A percentile compares a stretch with the other conserved stretches of the same genome.
phyloP scores from a whole-genome alignment of 2,329 filamentous ascomycete genomes.

The Fusarium subglutinans region DNA sequence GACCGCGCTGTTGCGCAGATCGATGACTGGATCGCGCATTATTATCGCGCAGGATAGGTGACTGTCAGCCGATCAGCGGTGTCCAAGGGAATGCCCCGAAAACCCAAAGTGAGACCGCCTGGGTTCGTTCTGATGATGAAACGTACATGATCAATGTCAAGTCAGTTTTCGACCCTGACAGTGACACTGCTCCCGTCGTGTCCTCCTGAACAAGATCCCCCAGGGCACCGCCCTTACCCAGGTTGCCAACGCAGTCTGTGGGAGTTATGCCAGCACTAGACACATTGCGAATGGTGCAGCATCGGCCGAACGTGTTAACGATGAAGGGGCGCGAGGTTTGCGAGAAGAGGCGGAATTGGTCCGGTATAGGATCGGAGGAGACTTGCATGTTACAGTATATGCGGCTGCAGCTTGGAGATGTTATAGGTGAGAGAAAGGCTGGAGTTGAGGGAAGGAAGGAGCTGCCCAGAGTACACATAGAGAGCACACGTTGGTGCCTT shows the following conservation, averaged over 20 bases:
- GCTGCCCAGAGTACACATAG: not conserved
- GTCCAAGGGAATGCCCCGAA: not conserved
- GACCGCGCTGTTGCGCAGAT: not conserved
- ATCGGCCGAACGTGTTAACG: not conserved
- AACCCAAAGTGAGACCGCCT: not conserved
- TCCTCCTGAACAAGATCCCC: not conserved
- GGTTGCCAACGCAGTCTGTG: not conserved
- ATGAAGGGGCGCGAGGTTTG: not conserved
- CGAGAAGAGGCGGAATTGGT: not conserved
- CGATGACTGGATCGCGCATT: not conserved
- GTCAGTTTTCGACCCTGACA: not conserved
- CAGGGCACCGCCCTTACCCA: not conserved
- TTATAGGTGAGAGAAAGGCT: not conserved
- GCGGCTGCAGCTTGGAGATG: not conserved
- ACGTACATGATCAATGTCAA: not conserved
- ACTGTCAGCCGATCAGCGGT: not conserved
- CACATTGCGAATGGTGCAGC: not conserved
- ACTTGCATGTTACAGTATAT: rapidly evolving
- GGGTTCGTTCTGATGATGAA: not conserved
- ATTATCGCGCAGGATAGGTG: too few relatives aligned
- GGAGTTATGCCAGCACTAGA: not conserved
- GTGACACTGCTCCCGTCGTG: not conserved
- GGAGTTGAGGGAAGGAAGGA: not conserved
- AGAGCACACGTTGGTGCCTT: not conserved
- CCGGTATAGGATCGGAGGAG: too few relatives aligned